These are phyloP conservation scores for Aspergillus fumigatiaffinis DNA, from an alignment of 2,329 filamentous ascomycete genomes.

Conservation along the genomic window DNA sequence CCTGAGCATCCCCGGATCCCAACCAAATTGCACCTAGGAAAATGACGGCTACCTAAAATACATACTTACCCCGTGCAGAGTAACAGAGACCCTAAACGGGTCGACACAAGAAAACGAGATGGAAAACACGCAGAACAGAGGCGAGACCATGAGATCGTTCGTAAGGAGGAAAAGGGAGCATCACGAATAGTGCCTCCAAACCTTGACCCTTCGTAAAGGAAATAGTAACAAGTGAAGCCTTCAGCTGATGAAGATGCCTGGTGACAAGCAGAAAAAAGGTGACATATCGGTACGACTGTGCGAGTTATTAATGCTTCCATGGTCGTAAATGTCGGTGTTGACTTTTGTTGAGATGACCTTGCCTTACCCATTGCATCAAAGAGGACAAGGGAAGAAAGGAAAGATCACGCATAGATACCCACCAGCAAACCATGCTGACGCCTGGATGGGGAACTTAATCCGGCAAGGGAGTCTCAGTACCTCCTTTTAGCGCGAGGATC, in stretches of 20 bases:
- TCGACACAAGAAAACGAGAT: conserved; percentile 16
- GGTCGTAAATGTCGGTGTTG: background rate
- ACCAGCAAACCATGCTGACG: conserved; percentile 38
- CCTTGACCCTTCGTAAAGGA: background rate
- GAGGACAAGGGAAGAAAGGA: conserved; percentile 22
- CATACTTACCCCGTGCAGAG: conserved; percentile 40
- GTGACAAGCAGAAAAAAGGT: background rate
- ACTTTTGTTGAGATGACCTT: conserved; percentile 6
- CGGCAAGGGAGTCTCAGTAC: conserved; percentile 43
- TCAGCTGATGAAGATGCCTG: conserved; percentile 3
- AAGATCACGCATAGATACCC: conserved; percentile 39
- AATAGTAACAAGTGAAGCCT: background rate
- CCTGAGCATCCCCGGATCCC: conserved; percentile 26
- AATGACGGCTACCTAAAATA: conserved; percentile 35
- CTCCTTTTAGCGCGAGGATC: conserved; percentile 62
- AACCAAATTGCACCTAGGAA: conserved; percentile 15
- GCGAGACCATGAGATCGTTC: conserved; percentile 18
- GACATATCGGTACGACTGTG: conserved; percentile 14
- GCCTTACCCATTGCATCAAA: conserved; percentile 36
- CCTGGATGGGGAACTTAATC: conserved; percentile 14
- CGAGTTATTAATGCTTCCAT: conserved; percentile 9
- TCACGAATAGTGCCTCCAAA: background rate
- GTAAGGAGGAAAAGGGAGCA: conserved; percentile 25
- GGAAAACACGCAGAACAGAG: conserved; percentile 15
- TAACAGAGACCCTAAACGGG: conserved; percentile 26